Percentiles rank a stretch among this genome's conserved stretches.
These are phyloP conservation scores for Rickenella mellea DNA, from an alignment of 768 basidiomycete species.

Conservation along the genomic window DNA sequence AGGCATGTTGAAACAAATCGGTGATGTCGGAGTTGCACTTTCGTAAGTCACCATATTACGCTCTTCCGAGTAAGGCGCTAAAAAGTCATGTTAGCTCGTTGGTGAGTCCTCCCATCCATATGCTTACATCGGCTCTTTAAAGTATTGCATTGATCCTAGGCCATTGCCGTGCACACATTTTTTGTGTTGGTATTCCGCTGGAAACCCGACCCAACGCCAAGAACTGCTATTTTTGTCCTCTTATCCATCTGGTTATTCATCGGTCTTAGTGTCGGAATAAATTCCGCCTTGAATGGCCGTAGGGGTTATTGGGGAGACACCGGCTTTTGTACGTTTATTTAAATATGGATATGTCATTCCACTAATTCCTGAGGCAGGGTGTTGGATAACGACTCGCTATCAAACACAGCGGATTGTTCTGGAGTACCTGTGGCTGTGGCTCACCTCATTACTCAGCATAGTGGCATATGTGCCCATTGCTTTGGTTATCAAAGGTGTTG, in stretches of 20 bases:
- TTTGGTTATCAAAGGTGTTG: slow-evolving; percentile 28
- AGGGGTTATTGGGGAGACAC: slow-evolving; percentile 33
- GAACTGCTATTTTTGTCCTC: slow-evolving; percentile 23
- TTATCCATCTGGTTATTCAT: slow-evolving; percentile 29
- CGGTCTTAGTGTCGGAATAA: slow-evolving; percentile 29
- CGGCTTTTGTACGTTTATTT: slow-evolving; percentile 24
- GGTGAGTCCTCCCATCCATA: background rate
- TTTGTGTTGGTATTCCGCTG: slow-evolving; percentile 25
- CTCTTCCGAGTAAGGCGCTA: too few species aligned
- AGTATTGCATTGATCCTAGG: too few species aligned
- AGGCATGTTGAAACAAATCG: slow-evolving; percentile 29
- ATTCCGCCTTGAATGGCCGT: slow-evolving; percentile 23
- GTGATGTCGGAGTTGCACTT: slow-evolving; percentile 31
- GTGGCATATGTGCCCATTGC: slow-evolving; percentile 36
- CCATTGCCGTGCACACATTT: slow-evolving; percentile 32
- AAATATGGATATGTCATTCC: too few species aligned
- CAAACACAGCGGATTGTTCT: slow-evolving; percentile 30
- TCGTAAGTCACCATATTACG: slow-evolving; percentile 21
- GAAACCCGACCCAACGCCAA: slow-evolving; percentile 18
- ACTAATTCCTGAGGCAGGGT: too few species aligned
- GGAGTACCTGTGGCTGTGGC: slow-evolving; percentile 48
- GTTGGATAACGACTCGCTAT: slow-evolving; percentile 35
- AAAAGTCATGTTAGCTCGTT: too few species aligned
- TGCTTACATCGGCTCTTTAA: background rate
- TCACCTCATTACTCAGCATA: slow-evolving; percentile 30